Percentiles rank a stretch among this genome's conserved stretches.
phyloP scores from a whole-genome alignment of 495 filamentous ascomycete genomes.

The Hypoxylon trugodes region DNA sequence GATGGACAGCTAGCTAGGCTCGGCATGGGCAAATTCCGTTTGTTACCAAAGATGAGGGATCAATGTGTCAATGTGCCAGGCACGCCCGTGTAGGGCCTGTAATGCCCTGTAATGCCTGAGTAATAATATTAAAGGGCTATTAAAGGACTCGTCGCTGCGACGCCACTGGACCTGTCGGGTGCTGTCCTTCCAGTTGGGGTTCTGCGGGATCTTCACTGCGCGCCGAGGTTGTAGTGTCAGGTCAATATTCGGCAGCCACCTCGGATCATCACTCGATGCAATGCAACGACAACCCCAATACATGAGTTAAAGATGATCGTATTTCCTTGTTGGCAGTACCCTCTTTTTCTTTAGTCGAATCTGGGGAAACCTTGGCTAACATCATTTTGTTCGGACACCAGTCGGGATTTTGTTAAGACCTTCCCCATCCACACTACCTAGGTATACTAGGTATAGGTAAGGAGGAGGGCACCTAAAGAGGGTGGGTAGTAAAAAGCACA shows the following conservation, averaged over 20 bases:
- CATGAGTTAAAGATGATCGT: constrained; percentile 29
- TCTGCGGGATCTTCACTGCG: constrained; percentile 22
- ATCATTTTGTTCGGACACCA: constrained; percentile 11
- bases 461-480: background rate
- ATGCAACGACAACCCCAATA: constrained; percentile 37
- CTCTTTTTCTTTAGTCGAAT: constrained; percentile 38
- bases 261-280: constrained; percentile 38
- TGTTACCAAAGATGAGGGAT: constrained; percentile 22
- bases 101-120: constrained; percentile 37
- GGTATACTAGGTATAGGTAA: background rate
- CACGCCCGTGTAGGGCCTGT: too few species aligned
- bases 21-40: constrained; percentile 20
- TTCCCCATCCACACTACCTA: constrained; percentile 3
- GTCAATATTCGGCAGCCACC: constrained; percentile 37
- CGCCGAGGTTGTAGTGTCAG: constrained; percentile 39
- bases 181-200: constrained; percentile 11
- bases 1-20: constrained; percentile 12
- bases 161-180: constrained; percentile 20
- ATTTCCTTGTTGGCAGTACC: constrained; percentile 24
- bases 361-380: constrained; percentile 38
- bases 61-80: constrained; percentile 24
- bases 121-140: constrained; percentile 23
- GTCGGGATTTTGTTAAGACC: constrained; percentile 4
- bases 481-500: background rate
- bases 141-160: constrained; percentile 12